Evolutionary conservation across 495 filamentous ascomycete genomes (phyloP).

Genomic region (Ramalina intermedia): DNA sequence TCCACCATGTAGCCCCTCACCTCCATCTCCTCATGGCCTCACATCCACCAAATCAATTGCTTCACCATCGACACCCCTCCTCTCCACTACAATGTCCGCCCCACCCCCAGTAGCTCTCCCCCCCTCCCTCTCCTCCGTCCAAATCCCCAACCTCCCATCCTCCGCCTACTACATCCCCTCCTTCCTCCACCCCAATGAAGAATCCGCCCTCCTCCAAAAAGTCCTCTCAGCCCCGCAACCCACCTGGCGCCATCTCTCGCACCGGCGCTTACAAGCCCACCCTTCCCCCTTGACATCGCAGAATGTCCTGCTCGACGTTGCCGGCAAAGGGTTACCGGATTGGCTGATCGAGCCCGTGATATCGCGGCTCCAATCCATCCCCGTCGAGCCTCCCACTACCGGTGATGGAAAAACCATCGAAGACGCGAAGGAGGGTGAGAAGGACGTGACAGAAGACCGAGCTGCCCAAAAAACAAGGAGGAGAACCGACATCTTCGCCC

Average conservation of each 20-base stretch:
- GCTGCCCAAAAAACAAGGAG: conserved; percentile 15
- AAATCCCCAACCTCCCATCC: conserved; percentile 44
- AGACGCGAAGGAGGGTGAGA: conserved; percentile 3
- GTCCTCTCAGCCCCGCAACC: conserved; percentile 50
- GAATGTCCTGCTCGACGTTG: conserved; percentile 56
- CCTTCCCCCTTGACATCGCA: conserved; percentile 60
- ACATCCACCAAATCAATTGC: no score
- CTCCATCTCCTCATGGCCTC: no score
- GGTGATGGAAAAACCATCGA: not conserved
- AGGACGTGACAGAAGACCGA: conserved; percentile 3
- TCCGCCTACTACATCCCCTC: conserved; percentile 75
- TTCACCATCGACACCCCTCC: no score
- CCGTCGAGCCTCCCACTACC: conserved; percentile 14
- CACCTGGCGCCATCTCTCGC: conserved; percentile 71
- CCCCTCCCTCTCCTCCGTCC: conserved; percentile 29
- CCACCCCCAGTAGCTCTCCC: not conserved
- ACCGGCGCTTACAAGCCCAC: conserved; percentile 81
- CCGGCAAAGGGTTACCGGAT: conserved; percentile 41
- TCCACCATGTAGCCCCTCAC: no score
- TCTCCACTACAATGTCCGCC: no score
- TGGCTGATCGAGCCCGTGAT: conserved; percentile 67
- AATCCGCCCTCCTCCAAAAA: conserved; percentile 54
- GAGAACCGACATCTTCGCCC: conserved; percentile 40
- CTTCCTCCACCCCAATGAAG: conserved; percentile 71
- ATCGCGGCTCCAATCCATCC: conserved; percentile 43